phyloP scores from a whole-genome alignment of 805 yeast species.

The Saturnispora mendoncae region DNA sequence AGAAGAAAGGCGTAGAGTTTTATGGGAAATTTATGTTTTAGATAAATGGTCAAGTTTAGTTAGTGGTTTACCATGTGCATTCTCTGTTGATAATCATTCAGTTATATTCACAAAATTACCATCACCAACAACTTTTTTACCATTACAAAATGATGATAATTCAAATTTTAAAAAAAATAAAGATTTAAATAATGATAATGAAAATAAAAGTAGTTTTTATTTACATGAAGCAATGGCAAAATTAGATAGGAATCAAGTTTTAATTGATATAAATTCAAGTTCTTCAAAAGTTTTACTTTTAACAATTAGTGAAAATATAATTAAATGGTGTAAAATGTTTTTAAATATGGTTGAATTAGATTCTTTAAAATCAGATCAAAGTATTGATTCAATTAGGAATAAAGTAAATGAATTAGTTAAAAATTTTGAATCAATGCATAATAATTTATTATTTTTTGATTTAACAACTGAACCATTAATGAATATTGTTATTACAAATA shows the following conservation, averaged over 20 bases:
- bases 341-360: slow-evolving; percentile 23
- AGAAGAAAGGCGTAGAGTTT: slow-evolving; percentile 26
- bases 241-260: slow-evolving; percentile 22
- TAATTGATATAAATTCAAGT: slow-evolving; percentile 22
- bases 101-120: slow-evolving; percentile 26
- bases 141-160: slow-evolving; percentile 9
- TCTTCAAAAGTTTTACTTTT: slow-evolving; percentile 23
- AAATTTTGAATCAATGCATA: slow-evolving; percentile 23
- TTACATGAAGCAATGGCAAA: slow-evolving; percentile 26
- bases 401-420: slow-evolving; percentile 23
- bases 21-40: slow-evolving; percentile 26
- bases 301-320: slow-evolving; percentile 26
- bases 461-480: slow-evolving; percentile 20
- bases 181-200: slow-evolving; percentile 1
- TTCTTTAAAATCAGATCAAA: slow-evolving; percentile 17
- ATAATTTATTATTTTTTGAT: slow-evolving; percentile 23
- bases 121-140: slow-evolving; percentile 22
- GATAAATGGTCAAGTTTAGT: slow-evolving; percentile 29
- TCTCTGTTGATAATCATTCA: slow-evolving; percentile 21
- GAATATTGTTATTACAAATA: slow-evolving; percentile 21
- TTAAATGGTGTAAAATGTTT: slow-evolving; percentile 28
- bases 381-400: slow-evolving; percentile 15
- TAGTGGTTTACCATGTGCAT: slow-evolving; percentile 26
- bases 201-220: slow-evolving; percentile 15
- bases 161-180: slow-evolving; percentile 8